Conservation (phyloP, 768 basidiomycete species). For the Trametes maxima region DNA sequence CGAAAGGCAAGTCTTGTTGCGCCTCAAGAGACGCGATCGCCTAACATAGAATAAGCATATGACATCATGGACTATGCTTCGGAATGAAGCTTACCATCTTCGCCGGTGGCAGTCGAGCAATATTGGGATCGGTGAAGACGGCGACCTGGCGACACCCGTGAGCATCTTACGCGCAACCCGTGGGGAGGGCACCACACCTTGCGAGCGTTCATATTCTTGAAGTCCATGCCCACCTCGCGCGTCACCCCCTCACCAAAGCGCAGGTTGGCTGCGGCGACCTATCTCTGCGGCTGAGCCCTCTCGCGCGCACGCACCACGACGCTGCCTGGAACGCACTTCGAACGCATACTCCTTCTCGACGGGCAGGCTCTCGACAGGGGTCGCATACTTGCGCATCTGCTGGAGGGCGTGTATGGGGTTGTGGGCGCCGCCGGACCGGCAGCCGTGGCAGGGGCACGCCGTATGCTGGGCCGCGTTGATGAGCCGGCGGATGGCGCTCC, state of each 20-base stretch:
- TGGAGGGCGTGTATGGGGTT: slow-evolving; percentile 49
- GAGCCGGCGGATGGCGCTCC: slow-evolving; percentile 68
- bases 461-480: slow-evolving; percentile 76
- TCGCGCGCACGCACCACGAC: neutral
- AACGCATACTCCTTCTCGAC: slow-evolving; percentile 91
- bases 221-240: slow-evolving; percentile 88
- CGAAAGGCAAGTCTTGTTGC: slow-evolving; percentile 74
- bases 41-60: slow-evolving; percentile 38
- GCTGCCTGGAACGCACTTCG: slow-evolving; percentile 51
- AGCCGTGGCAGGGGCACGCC: slow-evolving; percentile 79
- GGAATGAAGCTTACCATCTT: slow-evolving; percentile 52
- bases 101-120: slow-evolving; percentile 82
- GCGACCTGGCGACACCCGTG: slow-evolving; percentile 61
- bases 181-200: slow-evolving; percentile 52
- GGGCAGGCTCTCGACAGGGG: slow-evolving; percentile 59
- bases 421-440: slow-evolving; percentile 46
- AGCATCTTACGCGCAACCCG: neutral
- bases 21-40: slow-evolving; percentile 79
- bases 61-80: neutral
- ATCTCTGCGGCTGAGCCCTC: neutral
- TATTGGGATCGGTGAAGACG: slow-evolving; percentile 89
- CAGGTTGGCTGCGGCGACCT: slow-evolving; percentile 87
- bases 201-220: slow-evolving; percentile 89
- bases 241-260: slow-evolving; percentile 92
- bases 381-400: slow-evolving; percentile 74